Conservation (phyloP, 2,329 filamentous ascomycete genomes). For the Raffaelea deltoideospora region DNA sequence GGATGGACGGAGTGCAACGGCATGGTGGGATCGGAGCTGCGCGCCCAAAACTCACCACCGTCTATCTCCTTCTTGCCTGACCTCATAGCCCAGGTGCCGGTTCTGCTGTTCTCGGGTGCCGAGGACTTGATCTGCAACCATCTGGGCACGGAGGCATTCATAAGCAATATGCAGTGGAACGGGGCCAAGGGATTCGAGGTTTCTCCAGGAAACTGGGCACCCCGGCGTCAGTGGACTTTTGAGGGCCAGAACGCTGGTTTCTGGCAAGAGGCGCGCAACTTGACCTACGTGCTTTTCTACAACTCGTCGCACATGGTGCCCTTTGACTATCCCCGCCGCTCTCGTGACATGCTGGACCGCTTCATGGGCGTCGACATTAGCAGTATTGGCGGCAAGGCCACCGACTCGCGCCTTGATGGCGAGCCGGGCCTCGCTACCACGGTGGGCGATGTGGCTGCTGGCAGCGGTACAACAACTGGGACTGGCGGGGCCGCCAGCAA, state of each 20-base stretch:
- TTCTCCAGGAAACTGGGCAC: slow-evolving; percentile 75
- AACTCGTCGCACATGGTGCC: slow-evolving; percentile 98
- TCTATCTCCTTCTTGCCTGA: slow-evolving; percentile 61
- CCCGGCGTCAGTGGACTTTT: slow-evolving; percentile 87
- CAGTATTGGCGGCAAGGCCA: slow-evolving; percentile 66
- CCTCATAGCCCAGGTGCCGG: slow-evolving; percentile 59
- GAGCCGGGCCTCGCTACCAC: slow-evolving; percentile 67
- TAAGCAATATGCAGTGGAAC: slow-evolving; percentile 83
- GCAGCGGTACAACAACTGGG: too few relatives aligned
- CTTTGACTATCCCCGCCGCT: slow-evolving; percentile 76
- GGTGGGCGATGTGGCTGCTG: slow-evolving; percentile 52
- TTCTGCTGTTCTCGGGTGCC: slow-evolving; percentile 83
- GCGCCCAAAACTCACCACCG: slow-evolving; percentile 53
- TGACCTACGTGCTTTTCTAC: slow-evolving; percentile 91
- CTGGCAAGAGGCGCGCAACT: slow-evolving; percentile 86
- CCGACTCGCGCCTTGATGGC: slow-evolving; percentile 70
- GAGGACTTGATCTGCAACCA: slow-evolving; percentile 97
- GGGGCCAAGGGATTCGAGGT: slow-evolving; percentile 83
- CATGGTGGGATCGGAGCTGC: slow-evolving; percentile 59
- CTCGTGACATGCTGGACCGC: slow-evolving; percentile 90
- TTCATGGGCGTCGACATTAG: slow-evolving; percentile 90
- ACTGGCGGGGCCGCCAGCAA: slow-evolving; percentile 45
- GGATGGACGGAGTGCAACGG: slow-evolving; percentile 89
- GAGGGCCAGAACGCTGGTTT: slow-evolving; percentile 78
- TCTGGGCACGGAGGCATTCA: slow-evolving; percentile 79